Percentiles rank a stretch among this genome's conserved stretches.
Evolutionary conservation across 306 rosid species (phyloP).

Genomic region (Casuarina cunninghamiana): DNA sequence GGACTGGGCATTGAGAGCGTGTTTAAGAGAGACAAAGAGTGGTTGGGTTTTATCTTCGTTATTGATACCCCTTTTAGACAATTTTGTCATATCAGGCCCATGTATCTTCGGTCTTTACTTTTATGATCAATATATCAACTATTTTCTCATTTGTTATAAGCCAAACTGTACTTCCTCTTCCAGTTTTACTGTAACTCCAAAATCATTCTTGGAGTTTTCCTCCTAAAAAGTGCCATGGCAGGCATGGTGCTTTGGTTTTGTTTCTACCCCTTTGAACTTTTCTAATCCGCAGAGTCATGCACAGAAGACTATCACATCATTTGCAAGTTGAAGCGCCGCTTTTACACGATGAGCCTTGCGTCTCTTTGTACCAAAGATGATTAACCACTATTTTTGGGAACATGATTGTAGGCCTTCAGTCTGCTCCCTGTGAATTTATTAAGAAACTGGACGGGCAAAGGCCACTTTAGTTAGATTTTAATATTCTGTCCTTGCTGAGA

Average conservation of each 20-base stretch:
- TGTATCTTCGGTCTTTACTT: constrained; percentile 3
- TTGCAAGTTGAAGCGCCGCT: not conserved
- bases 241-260: constrained; percentile 17
- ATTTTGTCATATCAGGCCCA: constrained; percentile 20
- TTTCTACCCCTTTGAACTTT: constrained; percentile 10
- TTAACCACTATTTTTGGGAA: not conserved
- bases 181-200: constrained; percentile 26
- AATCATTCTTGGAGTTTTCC: constrained; percentile 23
- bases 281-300: not conserved
- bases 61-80: constrained; percentile 12
- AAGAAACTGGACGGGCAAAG: too few relatives aligned
- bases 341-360: not conserved
- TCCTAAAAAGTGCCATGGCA: constrained; percentile 10
- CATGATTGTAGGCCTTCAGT: not conserved
- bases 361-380: not conserved
- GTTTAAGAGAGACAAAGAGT: constrained; percentile 4
- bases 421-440: too few relatives aligned
- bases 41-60: not conserved
- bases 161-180: constrained; percentile 20
- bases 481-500: too few relatives aligned
- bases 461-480: too few relatives aligned
- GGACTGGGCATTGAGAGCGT: not conserved
- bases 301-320: not conserved
- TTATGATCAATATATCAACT: not conserved
- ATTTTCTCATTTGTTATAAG: constrained; percentile 9